Conservation (phyloP, 2,329 filamentous ascomycete genomes). For the Paecilomyces fulvus region DNA sequence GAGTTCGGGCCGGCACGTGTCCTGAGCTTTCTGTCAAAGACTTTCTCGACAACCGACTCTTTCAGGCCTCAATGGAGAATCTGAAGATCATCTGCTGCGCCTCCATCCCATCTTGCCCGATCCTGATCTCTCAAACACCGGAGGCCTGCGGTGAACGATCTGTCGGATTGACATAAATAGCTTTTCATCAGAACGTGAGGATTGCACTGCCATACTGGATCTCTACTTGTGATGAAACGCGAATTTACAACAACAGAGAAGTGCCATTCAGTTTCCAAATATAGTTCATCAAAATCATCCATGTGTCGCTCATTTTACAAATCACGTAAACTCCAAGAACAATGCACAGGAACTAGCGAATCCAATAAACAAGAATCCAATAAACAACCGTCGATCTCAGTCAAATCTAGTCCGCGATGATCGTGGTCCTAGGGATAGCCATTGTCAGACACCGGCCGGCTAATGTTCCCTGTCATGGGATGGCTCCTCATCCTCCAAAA, state of each 20-base stretch:
- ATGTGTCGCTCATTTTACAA: background rate
- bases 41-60: background rate
- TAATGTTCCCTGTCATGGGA: background rate
- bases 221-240: background rate
- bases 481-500: slow-evolving; percentile 15
- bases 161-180: background rate
- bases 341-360: background rate
- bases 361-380: background rate
- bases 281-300: background rate
- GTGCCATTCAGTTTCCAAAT: background rate
- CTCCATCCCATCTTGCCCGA: background rate
- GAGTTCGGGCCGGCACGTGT: background rate
- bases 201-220: background rate
- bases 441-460: background rate
- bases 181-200: background rate
- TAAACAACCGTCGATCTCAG: background rate
- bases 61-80: background rate
- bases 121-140: background rate
- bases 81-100: background rate
- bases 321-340: background rate
- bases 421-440: background rate
- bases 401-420: background rate
- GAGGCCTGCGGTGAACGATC: background rate
- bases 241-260: background rate
- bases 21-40: background rate